A percentile compares a stretch with the other conserved stretches of the same genome.
Evolutionary conservation across 495 filamentous ascomycete species (phyloP).

Genomic region (Podospora conica): DNA sequence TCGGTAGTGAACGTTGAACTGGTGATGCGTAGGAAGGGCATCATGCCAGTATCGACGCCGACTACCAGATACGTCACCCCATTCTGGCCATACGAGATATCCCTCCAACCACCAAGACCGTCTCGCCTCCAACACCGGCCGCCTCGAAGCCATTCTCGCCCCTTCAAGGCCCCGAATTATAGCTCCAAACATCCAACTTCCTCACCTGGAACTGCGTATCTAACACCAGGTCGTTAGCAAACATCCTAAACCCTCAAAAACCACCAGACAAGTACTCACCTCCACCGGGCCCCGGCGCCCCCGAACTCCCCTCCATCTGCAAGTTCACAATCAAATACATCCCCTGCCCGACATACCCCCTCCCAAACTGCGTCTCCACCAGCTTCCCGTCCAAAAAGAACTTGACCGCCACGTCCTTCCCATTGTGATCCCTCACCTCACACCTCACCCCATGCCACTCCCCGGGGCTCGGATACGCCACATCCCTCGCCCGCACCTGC

Average conservation of each 20-base stretch:
- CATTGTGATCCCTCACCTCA: conserved; percentile 49
- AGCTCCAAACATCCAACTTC: conserved; percentile 36
- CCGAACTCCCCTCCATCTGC: conserved; percentile 47
- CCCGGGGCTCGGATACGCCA: conserved; percentile 41
- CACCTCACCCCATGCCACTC: conserved; percentile 46
- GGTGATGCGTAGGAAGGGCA: background rate
- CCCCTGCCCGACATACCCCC: conserved; percentile 42
- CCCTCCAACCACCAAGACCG: background rate
- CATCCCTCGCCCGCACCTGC: conserved; percentile 41
- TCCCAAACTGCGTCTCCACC: conserved; percentile 47
- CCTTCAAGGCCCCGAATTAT: conserved; percentile 12
- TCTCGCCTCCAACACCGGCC: background rate
- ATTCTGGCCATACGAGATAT: background rate
- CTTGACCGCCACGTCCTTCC: conserved; percentile 44
- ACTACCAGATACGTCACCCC: background rate
- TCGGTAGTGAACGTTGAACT: background rate
- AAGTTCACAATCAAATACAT: conserved; percentile 46
- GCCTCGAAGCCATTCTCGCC: background rate
- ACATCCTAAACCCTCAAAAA: background rate
- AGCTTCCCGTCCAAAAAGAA: conserved; percentile 50
- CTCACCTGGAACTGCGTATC: conserved; percentile 39
- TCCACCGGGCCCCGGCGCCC: conserved; percentile 38
- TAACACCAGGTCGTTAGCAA: background rate
- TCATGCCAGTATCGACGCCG: background rate
- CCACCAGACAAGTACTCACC: conserved; percentile 23